These are phyloP conservation scores for Xylariaceae sp. DNA, from an alignment of 2,329 filamentous ascomycete species.

Conservation along the genomic window DNA sequence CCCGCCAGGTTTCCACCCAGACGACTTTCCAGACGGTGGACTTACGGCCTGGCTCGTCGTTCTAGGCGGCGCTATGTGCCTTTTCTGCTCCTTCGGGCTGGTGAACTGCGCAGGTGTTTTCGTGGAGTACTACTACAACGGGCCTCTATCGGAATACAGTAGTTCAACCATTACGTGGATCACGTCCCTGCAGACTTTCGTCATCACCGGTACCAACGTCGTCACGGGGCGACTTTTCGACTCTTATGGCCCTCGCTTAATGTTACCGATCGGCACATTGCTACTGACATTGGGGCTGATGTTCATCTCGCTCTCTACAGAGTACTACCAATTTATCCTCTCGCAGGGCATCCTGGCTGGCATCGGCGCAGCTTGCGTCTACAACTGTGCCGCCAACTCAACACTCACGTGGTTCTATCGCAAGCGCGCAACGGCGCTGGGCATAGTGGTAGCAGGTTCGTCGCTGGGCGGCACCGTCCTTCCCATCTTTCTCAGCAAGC, in stretches of 20 bases:
- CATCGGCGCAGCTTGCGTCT: constrained; percentile 26
- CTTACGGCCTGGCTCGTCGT: constrained; percentile 37
- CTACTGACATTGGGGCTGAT: constrained; percentile 56
- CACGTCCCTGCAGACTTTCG: constrained; percentile 46
- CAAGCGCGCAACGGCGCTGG: constrained; percentile 12
- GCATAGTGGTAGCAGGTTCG: constrained; percentile 39
- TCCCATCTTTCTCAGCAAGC: constrained; percentile 53
- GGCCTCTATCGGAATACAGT: constrained; percentile 43
- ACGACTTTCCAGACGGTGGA: constrained; percentile 59
- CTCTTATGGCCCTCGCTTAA: constrained; percentile 19
- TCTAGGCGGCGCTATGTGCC: constrained; percentile 16
- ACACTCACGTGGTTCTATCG: constrained; percentile 14
- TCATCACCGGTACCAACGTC: constrained; percentile 42
- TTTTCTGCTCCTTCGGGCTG: constrained; percentile 38
- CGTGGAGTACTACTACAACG: constrained; percentile 50
- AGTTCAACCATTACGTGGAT: constrained; percentile 55
- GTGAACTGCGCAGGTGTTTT: constrained; percentile 49
- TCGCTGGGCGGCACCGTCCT: constrained; percentile 51
- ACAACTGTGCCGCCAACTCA: constrained; percentile 18
- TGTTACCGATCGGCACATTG: constrained; percentile 49
- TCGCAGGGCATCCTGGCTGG: constrained; percentile 33
- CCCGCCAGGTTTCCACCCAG: constrained; percentile 37
- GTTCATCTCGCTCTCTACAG: constrained; percentile 49
- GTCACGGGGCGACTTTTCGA: constrained; percentile 17
- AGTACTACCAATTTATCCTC: constrained; percentile 40